These are phyloP conservation scores for Pholiota molesta DNA, from an alignment of 768 basidiomycete genomes.

Conservation along the genomic window DNA sequence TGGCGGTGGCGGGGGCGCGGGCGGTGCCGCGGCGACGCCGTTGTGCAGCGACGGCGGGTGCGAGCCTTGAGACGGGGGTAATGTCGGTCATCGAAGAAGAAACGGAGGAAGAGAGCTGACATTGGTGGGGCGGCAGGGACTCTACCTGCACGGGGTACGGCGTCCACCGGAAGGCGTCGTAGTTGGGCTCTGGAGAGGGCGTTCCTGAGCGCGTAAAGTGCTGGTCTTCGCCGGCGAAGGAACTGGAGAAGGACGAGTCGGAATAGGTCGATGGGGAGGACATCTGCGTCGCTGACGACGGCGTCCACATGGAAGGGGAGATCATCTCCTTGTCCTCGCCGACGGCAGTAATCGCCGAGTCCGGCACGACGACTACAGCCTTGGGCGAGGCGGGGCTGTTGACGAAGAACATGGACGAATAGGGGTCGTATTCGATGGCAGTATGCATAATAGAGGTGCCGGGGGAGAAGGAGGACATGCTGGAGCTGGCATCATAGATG, in stretches of 20 bases:
- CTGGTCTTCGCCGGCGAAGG: conserved; percentile 34
- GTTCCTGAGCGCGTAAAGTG: conserved; percentile 39
- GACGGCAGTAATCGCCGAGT: conserved; percentile 42
- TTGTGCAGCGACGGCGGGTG: conserved; percentile 18
- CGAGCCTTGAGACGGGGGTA: conserved; percentile 41
- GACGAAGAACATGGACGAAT: conserved; percentile 60
- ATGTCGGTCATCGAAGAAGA: conserved; percentile 44
- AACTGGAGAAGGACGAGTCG: conserved; percentile 40
- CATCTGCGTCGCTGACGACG: conserved; percentile 45
- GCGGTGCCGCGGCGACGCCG: conserved; percentile 8
- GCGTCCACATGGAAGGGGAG: conserved; percentile 52
- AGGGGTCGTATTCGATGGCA: conserved; percentile 68
- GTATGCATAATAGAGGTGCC: conserved; percentile 74
- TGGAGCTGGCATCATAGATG: conserved; percentile 49
- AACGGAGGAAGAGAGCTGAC: conserved; percentile 47
- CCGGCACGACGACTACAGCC: conserved; percentile 39
- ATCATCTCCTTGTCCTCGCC: conserved; percentile 59
- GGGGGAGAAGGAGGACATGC: conserved; percentile 46
- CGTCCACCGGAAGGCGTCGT: conserved; percentile 28
- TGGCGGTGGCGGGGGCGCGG: conserved; percentile 22
- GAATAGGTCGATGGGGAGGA: conserved; percentile 49
- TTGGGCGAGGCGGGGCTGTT: conserved; percentile 44
- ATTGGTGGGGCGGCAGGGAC: conserved; percentile 37
- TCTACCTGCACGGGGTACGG: conserved; percentile 35
- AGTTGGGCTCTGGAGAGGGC: conserved; percentile 32